Conservation (phyloP, 345 rosid genomes). For the Odontarrhena argentea region DNA sequence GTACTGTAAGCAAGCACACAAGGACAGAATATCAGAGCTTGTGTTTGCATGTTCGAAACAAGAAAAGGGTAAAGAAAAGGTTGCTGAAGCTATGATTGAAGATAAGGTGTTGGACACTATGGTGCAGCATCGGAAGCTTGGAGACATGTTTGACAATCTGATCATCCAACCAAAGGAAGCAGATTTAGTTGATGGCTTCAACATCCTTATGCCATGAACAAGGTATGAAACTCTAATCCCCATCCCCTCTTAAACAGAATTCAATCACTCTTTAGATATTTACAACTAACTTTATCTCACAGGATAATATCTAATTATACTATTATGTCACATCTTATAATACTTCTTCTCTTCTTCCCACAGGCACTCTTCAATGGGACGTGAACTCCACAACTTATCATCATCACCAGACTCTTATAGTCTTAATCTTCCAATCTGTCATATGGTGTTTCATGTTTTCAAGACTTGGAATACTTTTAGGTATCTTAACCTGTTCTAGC, state of each 20-base stretch:
- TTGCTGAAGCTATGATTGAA: conserved; percentile 30
- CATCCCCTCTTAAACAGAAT: too few species aligned
- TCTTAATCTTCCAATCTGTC: conserved; percentile 1
- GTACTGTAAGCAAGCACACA: conserved; percentile 51
- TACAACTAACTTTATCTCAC: too few species aligned
- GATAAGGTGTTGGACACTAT: conserved; percentile 40
- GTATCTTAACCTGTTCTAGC: neutral
- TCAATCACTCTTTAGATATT: too few species aligned
- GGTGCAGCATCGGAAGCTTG: conserved; percentile 37
- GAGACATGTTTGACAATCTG: conserved; percentile 41
- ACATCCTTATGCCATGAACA: conserved; percentile 33
- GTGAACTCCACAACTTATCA: too few species aligned
- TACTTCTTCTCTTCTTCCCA: too few species aligned
- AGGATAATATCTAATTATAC: too few species aligned
- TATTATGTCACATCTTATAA: too few species aligned
- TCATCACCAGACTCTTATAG: conserved; percentile 5
- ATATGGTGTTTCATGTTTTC: neutral
- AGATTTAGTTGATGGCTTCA: conserved; percentile 43
- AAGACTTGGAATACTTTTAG: conserved; percentile 8
- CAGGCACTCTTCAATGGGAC: too few species aligned
- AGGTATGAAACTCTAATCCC: too few species aligned
- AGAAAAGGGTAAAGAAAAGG: conserved; percentile 39
- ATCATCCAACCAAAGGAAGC: conserved; percentile 44
- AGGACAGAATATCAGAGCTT: conserved; percentile 52
- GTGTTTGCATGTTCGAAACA: conserved; percentile 47